Conservation (phyloP, 345 rosid genomes). For the Draba incana region DNA sequence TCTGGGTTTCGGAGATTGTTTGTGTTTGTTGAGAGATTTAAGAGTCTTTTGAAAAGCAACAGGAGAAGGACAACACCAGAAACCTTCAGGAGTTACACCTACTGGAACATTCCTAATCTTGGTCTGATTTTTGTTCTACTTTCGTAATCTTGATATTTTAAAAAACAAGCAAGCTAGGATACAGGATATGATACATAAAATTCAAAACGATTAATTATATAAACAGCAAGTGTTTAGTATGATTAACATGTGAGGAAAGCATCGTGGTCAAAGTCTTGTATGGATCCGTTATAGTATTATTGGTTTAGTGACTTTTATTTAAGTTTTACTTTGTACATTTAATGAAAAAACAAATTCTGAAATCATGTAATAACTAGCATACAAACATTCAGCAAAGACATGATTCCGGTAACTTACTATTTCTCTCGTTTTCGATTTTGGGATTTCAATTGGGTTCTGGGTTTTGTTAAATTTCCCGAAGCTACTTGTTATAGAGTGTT, state of each 20-base stretch:
- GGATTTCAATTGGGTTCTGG: conserved; percentile 4
- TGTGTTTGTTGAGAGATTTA: conserved; percentile 72
- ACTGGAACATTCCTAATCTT: conserved; percentile 89
- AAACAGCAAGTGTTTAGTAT: no score
- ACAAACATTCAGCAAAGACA: no score
- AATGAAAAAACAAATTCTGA: no score
- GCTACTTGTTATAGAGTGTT: conserved; percentile 4
- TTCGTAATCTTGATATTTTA: conserved; percentile 69
- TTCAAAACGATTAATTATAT: no score
- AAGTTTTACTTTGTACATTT: no score
- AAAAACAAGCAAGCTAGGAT: no score
- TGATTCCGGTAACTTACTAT: conserved; percentile 19
- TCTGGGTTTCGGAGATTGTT: conserved; percentile 57
- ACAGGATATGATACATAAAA: no score
- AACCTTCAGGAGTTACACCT: conserved; percentile 97
- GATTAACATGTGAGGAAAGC: no score
- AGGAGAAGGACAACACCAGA: conserved; percentile 99
- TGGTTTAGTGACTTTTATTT: no score
- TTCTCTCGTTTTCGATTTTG: not conserved
- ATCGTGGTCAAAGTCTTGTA: no score
- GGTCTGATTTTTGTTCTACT: conserved; percentile 78
- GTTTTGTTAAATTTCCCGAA: not conserved
- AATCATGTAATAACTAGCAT: no score
- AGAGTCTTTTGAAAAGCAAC: conserved; percentile 82
- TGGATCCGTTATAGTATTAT: no score